Evolutionary conservation across 1,139 yeast genomes (phyloP).

Genomic region (Zygosaccharomyces pseudobailii): DNA sequence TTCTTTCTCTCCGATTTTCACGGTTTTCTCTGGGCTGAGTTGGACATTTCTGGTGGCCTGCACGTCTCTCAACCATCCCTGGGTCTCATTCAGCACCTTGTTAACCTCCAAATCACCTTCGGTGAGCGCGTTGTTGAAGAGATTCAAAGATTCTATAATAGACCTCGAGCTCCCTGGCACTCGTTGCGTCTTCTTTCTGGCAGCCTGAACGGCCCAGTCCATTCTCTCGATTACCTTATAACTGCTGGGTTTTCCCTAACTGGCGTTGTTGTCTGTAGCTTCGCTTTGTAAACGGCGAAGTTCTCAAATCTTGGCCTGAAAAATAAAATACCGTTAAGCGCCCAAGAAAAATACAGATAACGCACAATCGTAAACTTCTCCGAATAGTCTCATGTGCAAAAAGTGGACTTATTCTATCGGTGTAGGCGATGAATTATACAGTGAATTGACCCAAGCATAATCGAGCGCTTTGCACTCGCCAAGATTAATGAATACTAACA

Average conservation of each 20-base stretch:
- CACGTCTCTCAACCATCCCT: conserved; percentile 21
- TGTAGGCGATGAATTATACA: too few species aligned
- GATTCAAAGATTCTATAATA: conserved; percentile 30
- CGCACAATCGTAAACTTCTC: neutral
- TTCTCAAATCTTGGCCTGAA: neutral
- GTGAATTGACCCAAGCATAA: too few species aligned
- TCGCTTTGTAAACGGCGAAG: conserved; percentile 1
- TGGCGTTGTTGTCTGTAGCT: neutral
- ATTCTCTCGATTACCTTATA: conserved; percentile 10
- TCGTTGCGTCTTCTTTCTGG: conserved; percentile 25
- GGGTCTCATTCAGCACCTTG: conserved; percentile 16
- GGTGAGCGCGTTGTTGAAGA: conserved; percentile 22
- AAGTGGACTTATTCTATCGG: too few species aligned
- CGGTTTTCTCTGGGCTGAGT: conserved; percentile 20
- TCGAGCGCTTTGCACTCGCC: too few species aligned
- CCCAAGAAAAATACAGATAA: neutral
- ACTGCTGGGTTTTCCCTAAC: neutral
- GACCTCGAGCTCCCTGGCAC: conserved; percentile 32
- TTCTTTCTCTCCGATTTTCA: conserved; percentile 3
- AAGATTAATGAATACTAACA: too few species aligned
- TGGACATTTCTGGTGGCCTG: conserved; percentile 1
- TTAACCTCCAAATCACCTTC: conserved; percentile 22
- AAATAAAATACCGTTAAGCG: neutral
- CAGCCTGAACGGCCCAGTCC: conserved; percentile 33
- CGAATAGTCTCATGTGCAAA: too few species aligned